phyloP scores from a whole-genome alignment of 2,329 filamentous ascomycete genomes.

The Ramularia endophylla region DNA sequence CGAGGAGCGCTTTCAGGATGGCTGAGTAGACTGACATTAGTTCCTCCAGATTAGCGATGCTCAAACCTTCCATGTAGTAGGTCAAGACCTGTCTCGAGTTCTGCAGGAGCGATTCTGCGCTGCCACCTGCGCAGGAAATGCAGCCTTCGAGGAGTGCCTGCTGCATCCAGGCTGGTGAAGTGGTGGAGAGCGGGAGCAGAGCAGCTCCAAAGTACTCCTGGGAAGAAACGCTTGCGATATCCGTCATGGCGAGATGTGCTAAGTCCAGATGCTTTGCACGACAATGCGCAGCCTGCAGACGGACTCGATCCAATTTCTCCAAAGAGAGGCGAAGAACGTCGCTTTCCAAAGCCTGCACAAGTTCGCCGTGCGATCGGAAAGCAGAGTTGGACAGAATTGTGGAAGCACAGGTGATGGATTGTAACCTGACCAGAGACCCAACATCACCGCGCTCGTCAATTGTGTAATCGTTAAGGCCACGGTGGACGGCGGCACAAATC shows the following conservation, averaged over 20 bases:
- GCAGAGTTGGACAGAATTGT: slow-evolving; percentile 8
- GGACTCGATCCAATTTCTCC: slow-evolving; percentile 86
- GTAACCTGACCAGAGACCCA: slow-evolving; percentile 76
- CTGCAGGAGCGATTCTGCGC: slow-evolving; percentile 68
- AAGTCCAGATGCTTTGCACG: slow-evolving; percentile 7
- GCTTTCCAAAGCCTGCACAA: slow-evolving; percentile 13
- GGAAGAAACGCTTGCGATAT: slow-evolving; percentile 22
- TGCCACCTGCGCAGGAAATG: slow-evolving; percentile 69
- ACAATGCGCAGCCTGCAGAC: slow-evolving; percentile 56
- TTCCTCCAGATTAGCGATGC: slow-evolving; percentile 3
- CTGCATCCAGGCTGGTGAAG: slow-evolving; percentile 28
- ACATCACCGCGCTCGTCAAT: slow-evolving; percentile 85
- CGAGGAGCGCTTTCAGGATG: slow-evolving; percentile 18
- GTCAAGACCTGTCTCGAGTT: slow-evolving; percentile 61
- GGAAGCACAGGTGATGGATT: slow-evolving; percentile 62
- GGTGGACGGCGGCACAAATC: slow-evolving; percentile 25
- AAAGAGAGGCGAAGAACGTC: slow-evolving; percentile 61
- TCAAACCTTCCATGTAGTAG: slow-evolving; percentile 30
- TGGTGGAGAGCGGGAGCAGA: slow-evolving; percentile 10
- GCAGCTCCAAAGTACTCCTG: slow-evolving; percentile 19
- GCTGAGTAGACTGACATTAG: slow-evolving; percentile 20
- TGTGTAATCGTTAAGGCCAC: slow-evolving; percentile 77
- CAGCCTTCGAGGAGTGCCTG: slow-evolving; percentile 57
- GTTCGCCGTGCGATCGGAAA: slow-evolving; percentile 2
- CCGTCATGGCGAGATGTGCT: slow-evolving; percentile 1